Conservation (phyloP, 192 early-diverging fungal species). For the Funneliformis geosporum region DNA sequence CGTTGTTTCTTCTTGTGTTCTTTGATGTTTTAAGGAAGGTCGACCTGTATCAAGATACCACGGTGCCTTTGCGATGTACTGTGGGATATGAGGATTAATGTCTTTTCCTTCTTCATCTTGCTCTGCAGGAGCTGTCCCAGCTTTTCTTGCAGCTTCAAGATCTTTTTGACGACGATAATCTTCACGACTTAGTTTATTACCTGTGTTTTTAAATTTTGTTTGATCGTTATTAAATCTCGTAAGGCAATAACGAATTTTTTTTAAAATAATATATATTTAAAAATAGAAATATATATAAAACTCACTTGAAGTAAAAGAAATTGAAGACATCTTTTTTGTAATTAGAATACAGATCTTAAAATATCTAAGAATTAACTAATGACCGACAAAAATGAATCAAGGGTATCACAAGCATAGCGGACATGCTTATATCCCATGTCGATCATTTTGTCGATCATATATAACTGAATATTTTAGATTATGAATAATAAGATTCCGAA, state of each 20-base stretch:
- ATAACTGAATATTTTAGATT: too few species aligned
- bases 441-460: too few species aligned
- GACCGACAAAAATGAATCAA: too few species aligned
- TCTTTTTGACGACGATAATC: conserved; percentile 95
- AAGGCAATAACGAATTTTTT: too few species aligned
- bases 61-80: conserved; percentile 94
- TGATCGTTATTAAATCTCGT: background rate
- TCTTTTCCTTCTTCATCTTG: conserved; percentile 85
- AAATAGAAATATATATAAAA: background rate
- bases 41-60: conserved; percentile 85
- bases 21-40: conserved; percentile 88
- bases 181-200: conserved; percentile 83
- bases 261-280: too few species aligned
- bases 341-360: too few species aligned
- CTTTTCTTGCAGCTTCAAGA: conserved; percentile 94
- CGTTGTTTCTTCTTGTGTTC: conserved; percentile 41
- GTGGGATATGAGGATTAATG: conserved; percentile 99
- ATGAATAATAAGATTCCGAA: too few species aligned
- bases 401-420: too few species aligned
- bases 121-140: conserved; percentile 85
- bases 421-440: too few species aligned
- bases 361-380: too few species aligned
- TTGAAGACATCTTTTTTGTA: conserved; percentile 3
- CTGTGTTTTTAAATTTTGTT: background rate
- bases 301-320: conserved; percentile 23